Base-by-base conservation (phyloP, 2,329 filamentous ascomycete species). In the Nectriaceae sp. region DNA sequence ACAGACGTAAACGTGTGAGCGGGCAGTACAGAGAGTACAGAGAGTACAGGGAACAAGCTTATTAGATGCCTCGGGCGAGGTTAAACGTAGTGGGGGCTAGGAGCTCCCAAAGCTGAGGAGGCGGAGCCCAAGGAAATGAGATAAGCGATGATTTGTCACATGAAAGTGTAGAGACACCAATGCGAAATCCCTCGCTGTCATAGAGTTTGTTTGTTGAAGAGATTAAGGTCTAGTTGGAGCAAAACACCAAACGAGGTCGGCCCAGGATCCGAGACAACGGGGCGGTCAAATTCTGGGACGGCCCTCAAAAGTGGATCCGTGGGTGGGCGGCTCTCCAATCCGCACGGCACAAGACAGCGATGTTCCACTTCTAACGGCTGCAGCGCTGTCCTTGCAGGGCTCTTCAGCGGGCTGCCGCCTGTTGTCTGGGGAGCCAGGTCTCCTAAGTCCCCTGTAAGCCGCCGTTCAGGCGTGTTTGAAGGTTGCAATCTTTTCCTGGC, bases 181-280 rank as follows among this genome's bases (percentile, higher is more conserved):
- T 29, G 24, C 24, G 24, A 29, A 6, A 29, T 29, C 24, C 6
- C 24, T 29, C 13, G 24, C 13, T 29, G 13, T 29, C 24, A 6
- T 13, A 6, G 24, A 29, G 24, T 29, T 29, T n/a, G n/a, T n/a
- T n/a, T n/a, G n/a, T 29, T 29, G 24, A 13, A 13, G 24, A 6
- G 24, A 29, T 29, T 6, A 29, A 6, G 24, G n/a, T n/a, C n/a
- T n/a, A n/a, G n/a, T n/a, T n/a, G n/a, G n/a, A n/a, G n/a, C n/a
- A 41, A 21, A 20, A 24, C n/a, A 42, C 53, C 48, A 39, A 43
- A 47, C 36, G 38, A 50, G 37, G 40, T 60, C 53, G 52, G 54
- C 44, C 51, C 42, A 60, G 54, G 51, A 53, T 59, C 53, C 56
- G 55, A 58, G 55, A 51, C 55, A 55, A 24, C 43, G 18, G 54